Conservation (phyloP, 2,329 filamentous ascomycete species). For the Ophiocordyceps camponoti-leonardi region DNA sequence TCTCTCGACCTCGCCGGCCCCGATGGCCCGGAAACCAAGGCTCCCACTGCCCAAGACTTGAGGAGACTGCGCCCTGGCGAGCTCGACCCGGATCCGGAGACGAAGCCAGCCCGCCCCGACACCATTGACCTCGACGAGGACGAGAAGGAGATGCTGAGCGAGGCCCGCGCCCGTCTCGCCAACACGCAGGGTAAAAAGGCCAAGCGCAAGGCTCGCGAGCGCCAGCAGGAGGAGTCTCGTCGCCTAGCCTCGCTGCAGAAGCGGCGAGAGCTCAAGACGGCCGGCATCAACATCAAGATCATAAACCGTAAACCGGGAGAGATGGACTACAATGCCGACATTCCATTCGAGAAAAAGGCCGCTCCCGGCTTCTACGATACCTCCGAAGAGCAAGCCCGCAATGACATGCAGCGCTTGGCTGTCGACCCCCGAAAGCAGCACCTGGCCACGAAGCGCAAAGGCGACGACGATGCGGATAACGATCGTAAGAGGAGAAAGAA, state of each 20-base stretch:
- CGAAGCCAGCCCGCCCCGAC: conserved; percentile 85
- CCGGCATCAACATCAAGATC: conserved; percentile 96
- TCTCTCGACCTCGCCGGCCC: conserved; percentile 72
- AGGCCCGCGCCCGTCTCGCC: conserved; percentile 85
- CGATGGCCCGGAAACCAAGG: conserved; percentile 69
- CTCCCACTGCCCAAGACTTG: conserved; percentile 85
- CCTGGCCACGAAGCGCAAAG: conserved; percentile 80
- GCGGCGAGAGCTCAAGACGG: conserved; percentile 87
- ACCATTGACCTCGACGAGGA: conserved; percentile 98
- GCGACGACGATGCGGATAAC: conserved; percentile 69
- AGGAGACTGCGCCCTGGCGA: conserved; percentile 78
- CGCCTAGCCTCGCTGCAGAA: conserved; percentile 85
- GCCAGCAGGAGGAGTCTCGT: conserved; percentile 87
- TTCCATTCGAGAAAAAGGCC: conserved; percentile 89
- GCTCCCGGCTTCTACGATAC: conserved; percentile 89
- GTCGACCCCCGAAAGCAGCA: conserved; percentile 92
- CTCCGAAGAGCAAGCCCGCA: conserved; percentile 57
- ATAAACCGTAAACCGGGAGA: conserved; percentile 81
- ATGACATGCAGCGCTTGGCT: conserved; percentile 67
- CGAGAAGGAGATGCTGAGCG: conserved; percentile 98
- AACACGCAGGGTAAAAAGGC: conserved; percentile 99
- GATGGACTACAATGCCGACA: conserved; percentile 99
- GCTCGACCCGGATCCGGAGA: conserved; percentile 92
- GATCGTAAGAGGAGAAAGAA: conserved; percentile 79
- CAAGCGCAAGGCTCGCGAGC: conserved; percentile 89